A percentile compares a stretch with the other conserved stretches of the same genome.
phyloP scores from a whole-genome alignment of 768 basidiomycete species.

The Vishniacozyma victoriae region DNA sequence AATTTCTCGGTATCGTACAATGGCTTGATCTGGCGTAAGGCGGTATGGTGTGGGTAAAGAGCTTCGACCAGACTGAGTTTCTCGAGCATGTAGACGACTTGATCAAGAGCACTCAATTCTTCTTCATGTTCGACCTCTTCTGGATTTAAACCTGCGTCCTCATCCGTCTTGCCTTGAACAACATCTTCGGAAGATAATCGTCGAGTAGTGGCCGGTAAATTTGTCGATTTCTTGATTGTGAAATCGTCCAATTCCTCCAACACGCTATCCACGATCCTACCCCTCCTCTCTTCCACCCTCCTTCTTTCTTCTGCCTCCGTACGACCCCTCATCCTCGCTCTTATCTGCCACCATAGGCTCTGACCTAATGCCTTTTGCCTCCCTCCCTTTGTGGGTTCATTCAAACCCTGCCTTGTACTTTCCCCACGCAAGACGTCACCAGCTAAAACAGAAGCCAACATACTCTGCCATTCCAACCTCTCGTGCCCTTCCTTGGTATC shows the following conservation, averaged over 20 bases:
- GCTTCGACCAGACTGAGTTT: conserved; percentile 76
- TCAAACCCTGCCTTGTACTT: conserved; percentile 83
- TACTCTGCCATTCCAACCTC: conserved; percentile 88
- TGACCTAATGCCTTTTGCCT: conserved; percentile 38
- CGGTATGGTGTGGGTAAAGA: conserved; percentile 76
- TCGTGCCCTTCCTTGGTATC: conserved; percentile 51
- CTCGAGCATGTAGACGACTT: conserved; percentile 54
- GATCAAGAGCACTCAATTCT: conserved; percentile 38
- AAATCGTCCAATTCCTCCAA: conserved; percentile 79
- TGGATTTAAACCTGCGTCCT: conserved; percentile 13
- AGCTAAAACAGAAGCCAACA: conserved; percentile 85
- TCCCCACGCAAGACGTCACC: conserved; percentile 94
- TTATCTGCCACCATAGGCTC: conserved; percentile 76
- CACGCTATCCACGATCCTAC: conserved; percentile 71
- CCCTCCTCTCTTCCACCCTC: conserved; percentile 72
- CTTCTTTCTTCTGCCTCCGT: conserved; percentile 75
- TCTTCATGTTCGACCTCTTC: conserved; percentile 45
- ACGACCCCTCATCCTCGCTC: conserved; percentile 75
- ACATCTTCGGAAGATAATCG: neutral
- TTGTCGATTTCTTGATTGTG: conserved; percentile 50
- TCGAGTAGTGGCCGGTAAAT: neutral
- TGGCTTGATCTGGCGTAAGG: conserved; percentile 72
- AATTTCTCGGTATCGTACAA: conserved; percentile 62
- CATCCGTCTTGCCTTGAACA: too few relatives aligned
- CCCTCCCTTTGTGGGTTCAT: conserved; percentile 57